Evolutionary conservation across 495 filamentous ascomycete species (phyloP).

Genomic region (Penicillium paxilli): DNA sequence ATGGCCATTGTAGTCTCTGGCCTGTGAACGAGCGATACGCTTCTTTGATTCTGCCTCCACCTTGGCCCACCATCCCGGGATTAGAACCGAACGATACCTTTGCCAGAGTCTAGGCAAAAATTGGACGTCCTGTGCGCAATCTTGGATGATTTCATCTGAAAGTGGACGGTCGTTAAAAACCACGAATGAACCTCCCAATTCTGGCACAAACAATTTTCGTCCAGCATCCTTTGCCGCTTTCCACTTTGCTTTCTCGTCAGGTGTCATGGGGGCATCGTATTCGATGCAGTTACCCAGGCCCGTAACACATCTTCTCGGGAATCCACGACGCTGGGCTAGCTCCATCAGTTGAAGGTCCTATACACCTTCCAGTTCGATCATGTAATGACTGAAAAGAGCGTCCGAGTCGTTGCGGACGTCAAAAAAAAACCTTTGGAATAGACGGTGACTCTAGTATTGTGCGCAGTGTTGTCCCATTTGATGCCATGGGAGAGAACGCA

Average conservation of each 20-base stretch:
- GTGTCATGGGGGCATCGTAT: constrained; percentile 22
- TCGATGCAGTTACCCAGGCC: constrained; percentile 50
- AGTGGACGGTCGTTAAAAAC: constrained; percentile 50
- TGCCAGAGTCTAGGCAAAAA: constrained; percentile 31
- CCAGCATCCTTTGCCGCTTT: constrained; percentile 43
- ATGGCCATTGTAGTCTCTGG: too few species aligned
- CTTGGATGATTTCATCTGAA: constrained; percentile 36
- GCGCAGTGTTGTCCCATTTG: constrained; percentile 40
- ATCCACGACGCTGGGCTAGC: constrained; percentile 34
- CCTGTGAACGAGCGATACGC: too few species aligned
- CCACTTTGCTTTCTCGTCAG: constrained; percentile 26
- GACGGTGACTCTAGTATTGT: constrained; percentile 45
- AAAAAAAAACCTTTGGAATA: constrained; percentile 37
- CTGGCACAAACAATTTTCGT: constrained; percentile 33
- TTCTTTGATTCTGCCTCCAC: too few species aligned
- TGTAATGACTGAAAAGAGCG: constrained; percentile 49
- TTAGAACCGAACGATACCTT: too few species aligned
- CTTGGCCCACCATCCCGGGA: too few species aligned
- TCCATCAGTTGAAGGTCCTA: constrained; percentile 61
- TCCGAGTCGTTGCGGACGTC: constrained; percentile 53
- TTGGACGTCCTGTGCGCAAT: constrained; percentile 51
- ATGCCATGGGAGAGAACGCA: constrained; percentile 44
- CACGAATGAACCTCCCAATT: constrained; percentile 45
- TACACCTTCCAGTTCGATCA: constrained; percentile 38
- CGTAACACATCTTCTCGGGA: constrained; percentile 25